These are phyloP conservation scores for Porogramme epimiltina DNA, from an alignment of 1,284 basidiomycete genomes.

Conservation along the genomic window DNA sequence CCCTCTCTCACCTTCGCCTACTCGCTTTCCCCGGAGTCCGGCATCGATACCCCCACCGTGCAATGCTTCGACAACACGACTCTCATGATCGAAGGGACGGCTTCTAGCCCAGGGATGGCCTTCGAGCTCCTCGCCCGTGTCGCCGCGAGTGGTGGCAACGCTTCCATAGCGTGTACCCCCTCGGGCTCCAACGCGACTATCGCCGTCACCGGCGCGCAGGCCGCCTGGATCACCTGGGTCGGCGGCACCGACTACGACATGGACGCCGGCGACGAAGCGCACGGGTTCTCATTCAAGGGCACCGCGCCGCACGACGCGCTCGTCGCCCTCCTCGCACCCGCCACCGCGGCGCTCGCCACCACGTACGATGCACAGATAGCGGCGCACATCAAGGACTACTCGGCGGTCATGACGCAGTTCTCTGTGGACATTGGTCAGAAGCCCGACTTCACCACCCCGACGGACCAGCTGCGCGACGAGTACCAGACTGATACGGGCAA, in stretches of 20 bases:
- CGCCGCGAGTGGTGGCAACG: constrained; percentile 23
- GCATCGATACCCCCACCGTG: constrained; percentile 57
- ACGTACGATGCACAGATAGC: constrained; percentile 38
- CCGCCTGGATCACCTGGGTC: constrained; percentile 68
- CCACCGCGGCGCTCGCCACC: constrained; percentile 29
- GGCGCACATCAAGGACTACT: constrained; percentile 54
- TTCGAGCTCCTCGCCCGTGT: constrained; percentile 67
- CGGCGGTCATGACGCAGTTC: constrained; percentile 47
- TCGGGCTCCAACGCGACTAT: constrained; percentile 47
- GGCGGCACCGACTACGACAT: constrained; percentile 71
- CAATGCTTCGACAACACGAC: constrained; percentile 61
- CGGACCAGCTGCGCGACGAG: constrained; percentile 53
- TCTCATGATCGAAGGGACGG: constrained; percentile 57
- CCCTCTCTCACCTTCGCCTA: constrained; percentile 55
- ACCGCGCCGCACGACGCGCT: constrained; percentile 57
- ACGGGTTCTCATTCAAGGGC: constrained; percentile 63
- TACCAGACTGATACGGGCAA: constrained; percentile 61
- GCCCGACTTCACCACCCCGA: constrained; percentile 52
- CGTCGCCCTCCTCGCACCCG: constrained; percentile 39
- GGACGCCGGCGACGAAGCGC: constrained; percentile 56
- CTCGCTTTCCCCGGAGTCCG: constrained; percentile 45
- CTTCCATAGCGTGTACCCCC: constrained; percentile 36
- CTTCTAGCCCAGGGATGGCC: constrained; percentile 58
- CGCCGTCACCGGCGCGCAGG: constrained; percentile 42
- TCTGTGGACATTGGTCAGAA: constrained; percentile 60